phyloP scores from a whole-genome alignment of 495 filamentous ascomycete species.

The Penicillium chermesinum region DNA sequence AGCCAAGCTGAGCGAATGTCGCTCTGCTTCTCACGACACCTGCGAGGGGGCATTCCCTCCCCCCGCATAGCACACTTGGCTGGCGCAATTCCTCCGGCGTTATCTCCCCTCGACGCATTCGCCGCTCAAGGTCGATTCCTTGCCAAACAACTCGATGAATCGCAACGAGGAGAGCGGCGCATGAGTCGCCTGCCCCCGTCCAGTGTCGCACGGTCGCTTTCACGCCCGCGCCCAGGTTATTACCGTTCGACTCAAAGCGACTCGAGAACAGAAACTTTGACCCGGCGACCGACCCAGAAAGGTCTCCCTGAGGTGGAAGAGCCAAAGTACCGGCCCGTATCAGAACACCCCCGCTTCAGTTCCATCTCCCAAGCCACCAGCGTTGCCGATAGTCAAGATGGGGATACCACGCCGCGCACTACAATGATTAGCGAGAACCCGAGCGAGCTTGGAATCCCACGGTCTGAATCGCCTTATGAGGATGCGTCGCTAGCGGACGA shows the following conservation, averaged over 20 bases:
- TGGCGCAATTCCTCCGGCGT: conserved; percentile 83
- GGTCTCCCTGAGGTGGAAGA: conserved; percentile 54
- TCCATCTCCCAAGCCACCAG: conserved; percentile 49
- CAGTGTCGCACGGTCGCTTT: conserved; percentile 72
- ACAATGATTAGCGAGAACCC: conserved; percentile 14
- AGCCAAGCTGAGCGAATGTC: conserved; percentile 56
- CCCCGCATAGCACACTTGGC: conserved; percentile 68
- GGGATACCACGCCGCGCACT: conserved; percentile 29
- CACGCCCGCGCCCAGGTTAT: conserved; percentile 64
- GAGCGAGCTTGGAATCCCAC: conserved; percentile 40
- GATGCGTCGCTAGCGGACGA: conserved; percentile 15
- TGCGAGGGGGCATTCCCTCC: conserved; percentile 51
- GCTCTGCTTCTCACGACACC: conserved; percentile 60
- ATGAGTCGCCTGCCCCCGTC: conserved; percentile 81
- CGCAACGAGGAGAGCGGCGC: conserved; percentile 58
- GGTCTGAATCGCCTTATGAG: conserved; percentile 48
- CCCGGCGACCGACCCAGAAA: conserved; percentile 37
- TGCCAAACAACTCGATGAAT: conserved; percentile 80
- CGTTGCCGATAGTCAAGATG: conserved; percentile 34
- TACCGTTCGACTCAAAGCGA: conserved; percentile 54
- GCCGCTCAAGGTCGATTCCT: conserved; percentile 82
- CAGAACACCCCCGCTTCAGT: conserved; percentile 70
- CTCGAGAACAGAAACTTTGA: conserved; percentile 22
- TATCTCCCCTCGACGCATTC: conserved; percentile 93
- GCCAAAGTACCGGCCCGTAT: conserved; percentile 59